Base-by-base conservation (phyloP, 2,329 filamentous ascomycete genomes). In the Salinomyces thailandicus region DNA sequence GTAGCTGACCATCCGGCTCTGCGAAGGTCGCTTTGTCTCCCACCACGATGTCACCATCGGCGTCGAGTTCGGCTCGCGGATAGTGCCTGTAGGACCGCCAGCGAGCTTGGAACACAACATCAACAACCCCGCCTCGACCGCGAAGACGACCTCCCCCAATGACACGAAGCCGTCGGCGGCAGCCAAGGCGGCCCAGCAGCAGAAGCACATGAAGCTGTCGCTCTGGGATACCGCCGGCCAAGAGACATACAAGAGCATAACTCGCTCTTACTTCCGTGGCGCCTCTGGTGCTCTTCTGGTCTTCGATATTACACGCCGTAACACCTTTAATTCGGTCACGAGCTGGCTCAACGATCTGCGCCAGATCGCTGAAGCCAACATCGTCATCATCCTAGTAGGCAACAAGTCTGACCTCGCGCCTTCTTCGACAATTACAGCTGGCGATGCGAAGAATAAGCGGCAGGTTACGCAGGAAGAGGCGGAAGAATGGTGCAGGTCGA, bases 41-140 rank as follows among this genome's bases (percentile, higher is more conserved):
- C 83, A 91, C 59, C 89, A 95, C 72, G 87, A 95, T 70, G 89
- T 95, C 49, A 96, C 89, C 47, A 95, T 95, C 57, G 87, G 87
- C 49, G 87, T 95, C 46, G 89, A 96, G 61, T 95, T 95, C 61
- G 89, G 89, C 53, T 93, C 84, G 34, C 79, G 86, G 54, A 89
- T 94, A 58, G 84, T 94, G 37, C 82, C 87, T 39, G 87, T 94
- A 49, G 86, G 86, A 1, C 85, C 85, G 18, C 85, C 85, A 3
- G 80, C 85, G 18, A 77, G 73, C 18, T 67, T 75, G 47, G 62
- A 68, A 36, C 62, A 77, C 40, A 63, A 60, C 33, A 68, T 75
- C 57, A 71, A 70, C 49, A 71, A 72, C 50, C 65, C 67, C 19
- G 35, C 34, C 18, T 26, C 22, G 9, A 22, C 37, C 14, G 38